A percentile compares a stretch with the other conserved stretches of the same genome.
Evolutionary conservation across 2,329 filamentous ascomycete genomes (phyloP).

Genomic region (Iodosphaeria phyllophila): DNA sequence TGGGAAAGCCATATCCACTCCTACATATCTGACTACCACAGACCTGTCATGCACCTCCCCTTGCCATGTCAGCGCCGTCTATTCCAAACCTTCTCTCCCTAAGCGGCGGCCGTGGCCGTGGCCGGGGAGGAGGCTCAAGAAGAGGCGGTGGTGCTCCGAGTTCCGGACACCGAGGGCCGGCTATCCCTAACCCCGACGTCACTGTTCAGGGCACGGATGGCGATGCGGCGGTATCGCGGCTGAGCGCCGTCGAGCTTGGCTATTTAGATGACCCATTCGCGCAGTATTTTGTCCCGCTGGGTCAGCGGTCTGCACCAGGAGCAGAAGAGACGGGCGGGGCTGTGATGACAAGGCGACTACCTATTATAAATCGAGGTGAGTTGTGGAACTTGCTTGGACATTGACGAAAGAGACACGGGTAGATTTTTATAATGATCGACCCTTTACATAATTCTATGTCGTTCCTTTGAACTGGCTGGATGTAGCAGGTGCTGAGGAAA

Average conservation of each 20-base stretch:
- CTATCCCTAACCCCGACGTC: conserved; percentile 55
- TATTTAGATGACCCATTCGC: conserved; percentile 77
- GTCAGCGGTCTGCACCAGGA: too few relatives aligned
- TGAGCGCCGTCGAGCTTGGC: conserved; percentile 73
- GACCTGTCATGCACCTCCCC: conserved; percentile 1
- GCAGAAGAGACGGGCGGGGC: too few relatives aligned
- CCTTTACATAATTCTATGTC: too few relatives aligned
- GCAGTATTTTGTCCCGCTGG: conserved; percentile 43
- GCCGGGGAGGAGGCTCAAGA: conserved; percentile 15
- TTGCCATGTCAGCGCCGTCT: conserved; percentile 45
- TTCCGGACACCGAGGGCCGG: conserved; percentile 14
- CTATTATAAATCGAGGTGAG: conserved; percentile 87
- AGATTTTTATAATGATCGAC: background rate
- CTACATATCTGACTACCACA: background rate
- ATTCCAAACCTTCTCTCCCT: conserved; percentile 63
- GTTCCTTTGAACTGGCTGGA: too few relatives aligned
- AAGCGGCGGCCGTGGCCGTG: conserved; percentile 27
- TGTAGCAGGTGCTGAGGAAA: conserved; percentile 9
- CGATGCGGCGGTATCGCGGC: conserved; percentile 72
- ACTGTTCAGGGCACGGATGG: conserved; percentile 78
- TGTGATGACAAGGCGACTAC: conserved; percentile 56
- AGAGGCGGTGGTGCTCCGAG: conserved; percentile 7
- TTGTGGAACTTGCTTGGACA: too few relatives aligned
- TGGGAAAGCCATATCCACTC: background rate
- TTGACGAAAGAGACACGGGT: conserved; percentile 8